Evolutionary conservation across 163 green algal species (phyloP).

Genomic region (Scenedesmus sp.): DNA sequence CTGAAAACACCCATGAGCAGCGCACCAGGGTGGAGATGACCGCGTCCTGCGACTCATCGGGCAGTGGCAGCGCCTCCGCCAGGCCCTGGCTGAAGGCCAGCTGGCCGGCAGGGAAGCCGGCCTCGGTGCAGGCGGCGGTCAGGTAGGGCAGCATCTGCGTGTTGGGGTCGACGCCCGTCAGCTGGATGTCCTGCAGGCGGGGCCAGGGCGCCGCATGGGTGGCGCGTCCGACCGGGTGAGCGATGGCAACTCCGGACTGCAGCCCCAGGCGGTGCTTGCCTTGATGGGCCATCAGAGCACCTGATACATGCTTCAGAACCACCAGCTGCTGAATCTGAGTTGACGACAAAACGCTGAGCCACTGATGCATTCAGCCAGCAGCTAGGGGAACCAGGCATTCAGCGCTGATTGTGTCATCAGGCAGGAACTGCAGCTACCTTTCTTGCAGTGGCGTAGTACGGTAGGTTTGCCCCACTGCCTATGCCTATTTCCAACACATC

Average conservation of each 20-base stretch:
- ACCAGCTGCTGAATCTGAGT: neutral
- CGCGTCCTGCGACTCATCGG: conserved; percentile 52
- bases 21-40: conserved; percentile 59
- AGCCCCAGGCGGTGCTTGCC: neutral
- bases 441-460: conserved; percentile 47
- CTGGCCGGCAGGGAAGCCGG: neutral
- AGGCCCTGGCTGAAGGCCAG: conserved; percentile 46
- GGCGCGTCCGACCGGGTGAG: too few species aligned
- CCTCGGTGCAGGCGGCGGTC: neutral
- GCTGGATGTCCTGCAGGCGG: neutral
- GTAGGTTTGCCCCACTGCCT: conserved; percentile 56
- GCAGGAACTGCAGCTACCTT: neutral
- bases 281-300: neutral
- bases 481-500: conserved; percentile 58
- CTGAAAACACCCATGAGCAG: neutral
- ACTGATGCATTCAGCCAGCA: too few species aligned
- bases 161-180: conserved; percentile 58
- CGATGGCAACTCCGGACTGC: too few species aligned
- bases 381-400: too few species aligned
- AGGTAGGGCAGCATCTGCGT: conserved; percentile 53
- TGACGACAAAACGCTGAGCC: neutral
- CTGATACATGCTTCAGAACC: too few species aligned
- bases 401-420: neutral
- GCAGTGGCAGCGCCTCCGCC: conserved; percentile 53
- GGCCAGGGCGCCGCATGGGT: too few species aligned